These are phyloP conservation scores for Aspergillus texensis DNA, from an alignment of 2,329 filamentous ascomycete species.

Conservation along the genomic window DNA sequence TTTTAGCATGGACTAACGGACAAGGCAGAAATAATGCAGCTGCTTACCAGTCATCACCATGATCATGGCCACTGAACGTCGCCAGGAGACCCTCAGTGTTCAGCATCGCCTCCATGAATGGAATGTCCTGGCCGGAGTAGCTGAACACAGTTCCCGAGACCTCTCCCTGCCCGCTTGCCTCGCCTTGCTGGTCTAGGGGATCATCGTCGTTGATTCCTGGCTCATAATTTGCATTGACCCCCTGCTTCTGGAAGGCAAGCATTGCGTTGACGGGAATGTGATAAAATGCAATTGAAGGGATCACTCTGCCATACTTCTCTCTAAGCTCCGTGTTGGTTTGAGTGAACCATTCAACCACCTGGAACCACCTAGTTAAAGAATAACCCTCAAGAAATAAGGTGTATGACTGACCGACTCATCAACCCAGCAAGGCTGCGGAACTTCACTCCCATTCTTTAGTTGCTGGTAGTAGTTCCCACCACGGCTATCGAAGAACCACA, in stretches of 20 bases:
- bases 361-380: too few species aligned
- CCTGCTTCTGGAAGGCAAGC: slow-evolving; percentile 43
- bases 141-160: slow-evolving; percentile 25
- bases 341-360: slow-evolving; percentile 50
- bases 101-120: slow-evolving; percentile 65
- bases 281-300: slow-evolving; percentile 58
- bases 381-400: too few species aligned
- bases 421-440: slow-evolving; percentile 39
- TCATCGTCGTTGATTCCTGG: slow-evolving; percentile 53
- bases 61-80: slow-evolving; percentile 68
- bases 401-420: slow-evolving; percentile 34
- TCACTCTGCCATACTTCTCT: slow-evolving; percentile 31
- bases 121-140: slow-evolving; percentile 51
- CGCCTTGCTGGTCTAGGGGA: slow-evolving; percentile 27
- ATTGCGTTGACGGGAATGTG: slow-evolving; percentile 56
- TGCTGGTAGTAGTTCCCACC: slow-evolving; percentile 55
- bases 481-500: slow-evolving; percentile 74
- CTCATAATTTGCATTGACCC: slow-evolving; percentile 47
- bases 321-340: slow-evolving; percentile 33
- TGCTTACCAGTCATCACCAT: slow-evolving; percentile 63
- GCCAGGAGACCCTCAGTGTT: slow-evolving; percentile 58
- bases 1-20: background rate
- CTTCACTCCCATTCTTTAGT: background rate
- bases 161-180: slow-evolving; percentile 17
- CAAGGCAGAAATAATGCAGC: too few species aligned